A percentile compares a stretch with the other conserved stretches of the same genome.
These are phyloP conservation scores for Excoecaria cochinchinensis DNA, from an alignment of 345 rosid genomes.

Conservation along the genomic window DNA sequence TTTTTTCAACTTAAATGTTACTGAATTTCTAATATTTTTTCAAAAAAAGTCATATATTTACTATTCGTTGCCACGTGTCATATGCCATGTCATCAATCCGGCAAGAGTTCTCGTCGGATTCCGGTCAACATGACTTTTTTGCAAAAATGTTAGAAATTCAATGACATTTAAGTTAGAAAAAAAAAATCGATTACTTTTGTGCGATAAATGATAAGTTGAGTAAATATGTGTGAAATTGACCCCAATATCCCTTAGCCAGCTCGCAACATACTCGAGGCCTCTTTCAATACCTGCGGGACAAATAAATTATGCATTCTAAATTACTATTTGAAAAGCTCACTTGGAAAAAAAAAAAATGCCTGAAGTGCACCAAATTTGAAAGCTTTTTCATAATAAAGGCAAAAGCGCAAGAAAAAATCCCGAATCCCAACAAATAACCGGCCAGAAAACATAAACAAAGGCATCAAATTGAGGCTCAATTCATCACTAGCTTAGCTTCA, in stretches of 20 bases:
- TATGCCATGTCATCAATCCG: no score
- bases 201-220: no score
- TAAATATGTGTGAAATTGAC: no score
- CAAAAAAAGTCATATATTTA: no score
- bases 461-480: not conserved
- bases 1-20: no score
- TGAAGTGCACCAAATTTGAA: not conserved
- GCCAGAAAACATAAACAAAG: not conserved
- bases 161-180: no score
- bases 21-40: no score
- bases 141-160: no score
- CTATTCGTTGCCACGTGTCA: no score
- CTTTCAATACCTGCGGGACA: constrained; percentile 61
- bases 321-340: not conserved
- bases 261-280: constrained; percentile 87
- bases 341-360: not conserved
- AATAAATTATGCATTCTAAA: not conserved
- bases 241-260: constrained; percentile 96
- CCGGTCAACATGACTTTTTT: no score
- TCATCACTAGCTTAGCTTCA: not conserved
- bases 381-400: not conserved
- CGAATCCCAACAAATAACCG: not conserved
- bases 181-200: no score
- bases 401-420: not conserved
- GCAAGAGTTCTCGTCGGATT: no score